Evolutionary conservation across 2,329 filamentous ascomycete genomes (phyloP), one percentile per base, ranked within the genome.

Genomic region (Fusarium sp.): DNA sequence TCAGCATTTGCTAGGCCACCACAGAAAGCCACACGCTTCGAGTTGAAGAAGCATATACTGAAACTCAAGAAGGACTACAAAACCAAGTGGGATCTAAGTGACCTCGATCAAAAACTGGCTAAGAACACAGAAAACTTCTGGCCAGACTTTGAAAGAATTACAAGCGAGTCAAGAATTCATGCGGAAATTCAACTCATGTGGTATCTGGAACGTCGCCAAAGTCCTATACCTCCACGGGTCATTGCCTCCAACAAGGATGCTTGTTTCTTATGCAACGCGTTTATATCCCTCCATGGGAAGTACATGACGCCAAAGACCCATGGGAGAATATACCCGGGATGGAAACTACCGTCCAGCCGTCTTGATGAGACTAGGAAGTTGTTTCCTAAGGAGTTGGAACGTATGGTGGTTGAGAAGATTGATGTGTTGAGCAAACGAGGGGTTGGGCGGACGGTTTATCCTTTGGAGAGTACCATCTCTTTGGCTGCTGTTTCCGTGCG

Each of bases 141-240:
- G 15, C 4, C 17, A 7, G 8, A 26, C 15, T 65, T 60, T 8
- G 23, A 36, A 9, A 30, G 9, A 12, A 10, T 17, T 6, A 39
- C 39, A 11, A 44, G 23, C 4, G 39, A 55, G 3, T 44, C 56
- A 4, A 71, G 51, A 30, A 48, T 72, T 7, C 68, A 73, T 28
- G 68, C 70, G 10, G 70, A 73, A 45, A 64, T 72, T 6, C 70
- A 72, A 42, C 66, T 72, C 17, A 40, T 67, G 3, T 68, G 66
- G 52, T 53, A 73, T 23, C 38, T 71, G 3, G 54, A 67, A 5
- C 32, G 42, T 19, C 54, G 53, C 12, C 36, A 24, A 39, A 32
- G n/a, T 17, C 36, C 49, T 19, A 43, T 15, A 3, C 57, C 53
- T 6, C 67, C 70, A 1, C 47, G 71, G 30, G 26, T 73, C 2